Base-by-base conservation (phyloP, 2,329 filamentous ascomycete genomes). In the Teratosphaeria viscida region DNA sequence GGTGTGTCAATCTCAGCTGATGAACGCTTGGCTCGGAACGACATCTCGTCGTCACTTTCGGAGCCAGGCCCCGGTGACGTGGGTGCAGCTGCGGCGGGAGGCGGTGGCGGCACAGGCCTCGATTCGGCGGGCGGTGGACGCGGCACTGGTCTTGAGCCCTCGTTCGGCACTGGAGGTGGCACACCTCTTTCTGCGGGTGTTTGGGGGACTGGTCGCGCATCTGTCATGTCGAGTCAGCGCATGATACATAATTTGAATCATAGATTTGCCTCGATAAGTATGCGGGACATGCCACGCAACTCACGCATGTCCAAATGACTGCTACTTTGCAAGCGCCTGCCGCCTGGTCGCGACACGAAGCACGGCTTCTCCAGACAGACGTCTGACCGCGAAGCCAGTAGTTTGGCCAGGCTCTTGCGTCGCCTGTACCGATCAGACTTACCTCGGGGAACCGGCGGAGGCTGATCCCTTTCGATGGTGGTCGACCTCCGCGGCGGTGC, bases 41-140 rank as follows among this genome's bases (percentile, higher is more conserved):
- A 90, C 67, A 91, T 77, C 72, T 96, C 92, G 71, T 96, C 92
- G 67, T 95, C 92, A 52, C 92, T 94, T 71, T 88, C 89, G 1
- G 90, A 95, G 34, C 90, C 91, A 62, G 87, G 82, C 60, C 85
- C 90, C 54, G 85, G 85, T 49, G 89, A 89, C 55, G 81, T 78
- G 16, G 68, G 68, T 3, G 60, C 61, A 56, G 62, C 62, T 54
- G 49, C 52, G 52, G 80, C 76, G 47, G 82, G 76, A 39, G 80
- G 76, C 47, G 82, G 76, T 56, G 82, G 78, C 49, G 82, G 83
- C 1, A 80, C 77, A 54, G 86, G 84, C 55, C 86, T 87, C n/a
- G 60, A 57, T 12, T 64, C 62, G 11, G 56, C 64, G 26, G 74
- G 70, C 16, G 78, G 78, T 53, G 76, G 75, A 29, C 74, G 72